phyloP scores from a whole-genome alignment of 176 grass and related monocot genomes.

The Aegilops longissima region DNA sequence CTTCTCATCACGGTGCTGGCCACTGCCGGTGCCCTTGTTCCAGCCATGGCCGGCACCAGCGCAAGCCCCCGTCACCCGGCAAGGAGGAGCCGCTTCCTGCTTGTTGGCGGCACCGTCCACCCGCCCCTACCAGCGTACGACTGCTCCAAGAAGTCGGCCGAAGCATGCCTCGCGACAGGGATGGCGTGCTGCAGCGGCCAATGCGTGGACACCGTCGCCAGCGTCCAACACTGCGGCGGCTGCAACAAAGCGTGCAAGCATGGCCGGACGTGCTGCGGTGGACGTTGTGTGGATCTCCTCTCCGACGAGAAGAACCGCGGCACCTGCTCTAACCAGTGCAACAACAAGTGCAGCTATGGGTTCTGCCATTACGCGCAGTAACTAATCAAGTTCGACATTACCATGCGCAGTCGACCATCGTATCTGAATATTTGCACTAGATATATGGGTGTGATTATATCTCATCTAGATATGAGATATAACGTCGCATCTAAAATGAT shows the following conservation, averaged over 20 bases:
- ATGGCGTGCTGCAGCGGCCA: slow-evolving; percentile 36
- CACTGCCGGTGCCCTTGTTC: neutral
- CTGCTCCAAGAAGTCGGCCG: slow-evolving; percentile 24
- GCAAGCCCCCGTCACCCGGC: neutral
- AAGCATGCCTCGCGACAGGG: slow-evolving; percentile 30
- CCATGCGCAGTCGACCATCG: neutral
- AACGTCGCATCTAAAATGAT: too few relatives aligned
- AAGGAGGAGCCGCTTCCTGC: slow-evolving; percentile 19
- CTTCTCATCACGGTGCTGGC: neutral
- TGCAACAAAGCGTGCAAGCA: neutral
- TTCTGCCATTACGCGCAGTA: slow-evolving; percentile 17
- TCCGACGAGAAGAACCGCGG: slow-evolving; percentile 29
- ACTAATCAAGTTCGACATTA: too few relatives aligned
- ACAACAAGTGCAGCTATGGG: neutral
- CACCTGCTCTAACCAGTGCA: slow-evolving; percentile 9
- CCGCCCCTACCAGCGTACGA: neutral
- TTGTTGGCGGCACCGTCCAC: neutral
- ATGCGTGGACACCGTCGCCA: neutral
- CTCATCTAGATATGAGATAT: too few relatives aligned
- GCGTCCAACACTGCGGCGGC: neutral
- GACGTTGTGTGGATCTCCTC: slow-evolving; percentile 25
- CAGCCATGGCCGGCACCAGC: neutral
- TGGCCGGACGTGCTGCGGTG: slow-evolving; percentile 23
- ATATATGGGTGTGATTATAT: too few relatives aligned
- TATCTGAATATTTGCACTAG: too few relatives aligned